phyloP scores from a whole-genome alignment of 352 stramenopile genomes.

The Phytophthora pini region DNA sequence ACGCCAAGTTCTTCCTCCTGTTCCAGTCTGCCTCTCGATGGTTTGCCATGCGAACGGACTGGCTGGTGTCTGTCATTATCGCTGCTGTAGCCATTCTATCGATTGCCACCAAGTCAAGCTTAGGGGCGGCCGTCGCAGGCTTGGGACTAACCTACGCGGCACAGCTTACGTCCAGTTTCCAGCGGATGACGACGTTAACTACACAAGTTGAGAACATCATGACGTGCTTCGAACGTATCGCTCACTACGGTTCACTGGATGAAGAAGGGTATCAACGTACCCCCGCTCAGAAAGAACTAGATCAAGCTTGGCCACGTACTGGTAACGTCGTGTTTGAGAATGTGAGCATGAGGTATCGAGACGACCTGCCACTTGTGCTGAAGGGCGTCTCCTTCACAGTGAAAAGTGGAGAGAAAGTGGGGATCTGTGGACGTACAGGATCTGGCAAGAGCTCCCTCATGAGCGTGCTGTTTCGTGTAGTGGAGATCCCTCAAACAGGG shows the following conservation, averaged over 20 bases:
- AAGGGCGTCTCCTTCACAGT: constrained; percentile 56
- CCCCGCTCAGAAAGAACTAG: constrained; percentile 15
- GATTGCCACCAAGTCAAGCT: constrained; percentile 57
- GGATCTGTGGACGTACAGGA: constrained; percentile 56
- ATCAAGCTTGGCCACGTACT: constrained; percentile 40
- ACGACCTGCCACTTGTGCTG: constrained; percentile 52
- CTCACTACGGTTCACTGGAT: constrained; percentile 44
- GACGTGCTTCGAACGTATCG: constrained; percentile 53
- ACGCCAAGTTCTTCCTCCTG: constrained; percentile 47
- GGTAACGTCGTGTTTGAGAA: constrained; percentile 52
- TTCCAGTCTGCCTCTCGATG: constrained; percentile 76
- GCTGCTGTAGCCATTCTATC: constrained; percentile 85
- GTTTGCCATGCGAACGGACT: constrained; percentile 93
- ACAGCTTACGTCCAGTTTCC: constrained; percentile 54
- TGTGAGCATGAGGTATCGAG: constrained; percentile 55
- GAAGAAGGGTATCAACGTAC: constrained; percentile 42
- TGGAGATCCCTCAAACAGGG: constrained; percentile 44
- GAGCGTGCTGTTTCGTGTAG: constrained; percentile 53
- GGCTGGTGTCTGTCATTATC: constrained; percentile 86
- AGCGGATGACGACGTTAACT: constrained; percentile 35
- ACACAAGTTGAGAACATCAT: constrained; percentile 63
- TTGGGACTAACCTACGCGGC: constrained; percentile 46
- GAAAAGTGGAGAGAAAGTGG: constrained; percentile 82
- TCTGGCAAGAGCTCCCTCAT: constrained; percentile 57
- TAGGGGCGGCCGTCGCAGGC: constrained; percentile 34